phyloP scores from a whole-genome alignment of 164 flowering plant species.

The Houttuynia cordata region DNA sequence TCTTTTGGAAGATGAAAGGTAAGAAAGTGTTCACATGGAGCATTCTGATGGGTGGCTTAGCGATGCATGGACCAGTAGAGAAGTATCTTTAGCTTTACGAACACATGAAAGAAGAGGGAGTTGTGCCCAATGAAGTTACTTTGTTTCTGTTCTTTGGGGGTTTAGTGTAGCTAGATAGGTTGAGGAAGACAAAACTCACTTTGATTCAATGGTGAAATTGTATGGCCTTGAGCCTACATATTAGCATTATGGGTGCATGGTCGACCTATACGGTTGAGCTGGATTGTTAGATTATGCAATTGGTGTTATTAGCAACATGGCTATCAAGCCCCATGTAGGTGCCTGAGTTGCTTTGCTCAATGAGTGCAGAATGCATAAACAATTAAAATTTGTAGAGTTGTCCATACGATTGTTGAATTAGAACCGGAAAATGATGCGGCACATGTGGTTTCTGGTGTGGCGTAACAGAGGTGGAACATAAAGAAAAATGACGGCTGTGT shows the following conservation, averaged over 20 bases:
- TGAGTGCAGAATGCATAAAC: slow-evolving; percentile 36
- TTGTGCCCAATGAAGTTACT: slow-evolving; percentile 39
- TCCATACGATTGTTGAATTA: slow-evolving; percentile 31
- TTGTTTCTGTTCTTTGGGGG: slow-evolving; percentile 34
- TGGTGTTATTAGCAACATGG: slow-evolving; percentile 35
- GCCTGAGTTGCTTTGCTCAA: slow-evolving; percentile 54
- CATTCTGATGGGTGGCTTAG: slow-evolving; percentile 34
- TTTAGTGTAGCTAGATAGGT: slow-evolving; percentile 46
- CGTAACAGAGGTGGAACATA: no score
- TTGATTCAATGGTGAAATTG: slow-evolving; percentile 25
- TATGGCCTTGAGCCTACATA: slow-evolving; percentile 32
- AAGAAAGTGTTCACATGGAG: slow-evolving; percentile 55
- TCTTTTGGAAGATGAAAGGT: slow-evolving; percentile 38
- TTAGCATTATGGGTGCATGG: slow-evolving; percentile 61
- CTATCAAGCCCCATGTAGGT: slow-evolving; percentile 39
- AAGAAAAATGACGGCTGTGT: no score
- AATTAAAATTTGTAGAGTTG: slow-evolving; percentile 32
- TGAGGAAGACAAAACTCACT: no score
- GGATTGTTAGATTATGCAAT: slow-evolving; percentile 42
- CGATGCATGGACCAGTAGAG: slow-evolving; percentile 43
- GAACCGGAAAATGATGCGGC: slow-evolving; percentile 36
- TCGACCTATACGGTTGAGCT: slow-evolving; percentile 43
- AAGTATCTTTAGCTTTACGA: slow-evolving; percentile 34
- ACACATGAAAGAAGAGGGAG: slow-evolving; percentile 30
- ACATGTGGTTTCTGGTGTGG: no score